Percentiles rank a stretch among this genome's conserved stretches.
phyloP scores from a whole-genome alignment of 768 basidiomycete genomes.

The Lanmaoa pseudosensibilis region DNA sequence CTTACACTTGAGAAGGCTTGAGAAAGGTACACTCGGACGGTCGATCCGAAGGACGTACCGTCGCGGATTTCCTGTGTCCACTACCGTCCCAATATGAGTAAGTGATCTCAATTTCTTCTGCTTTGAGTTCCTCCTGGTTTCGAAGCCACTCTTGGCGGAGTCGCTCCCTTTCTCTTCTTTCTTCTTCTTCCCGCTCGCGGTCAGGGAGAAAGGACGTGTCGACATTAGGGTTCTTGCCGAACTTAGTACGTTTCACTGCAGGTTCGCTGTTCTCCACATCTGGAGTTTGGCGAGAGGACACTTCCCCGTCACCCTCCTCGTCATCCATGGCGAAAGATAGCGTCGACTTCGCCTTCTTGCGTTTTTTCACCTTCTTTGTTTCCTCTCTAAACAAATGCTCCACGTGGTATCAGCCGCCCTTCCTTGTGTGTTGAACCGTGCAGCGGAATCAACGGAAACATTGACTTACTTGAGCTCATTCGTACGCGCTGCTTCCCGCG shows the following conservation, averaged over 20 bases:
- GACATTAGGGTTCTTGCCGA: slow-evolving; percentile 93
- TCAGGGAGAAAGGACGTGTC: slow-evolving; percentile 99
- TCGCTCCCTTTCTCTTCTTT: slow-evolving; percentile 84
- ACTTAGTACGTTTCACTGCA: slow-evolving; percentile 67
- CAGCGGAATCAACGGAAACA: slow-evolving; percentile 8
- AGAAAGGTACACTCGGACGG: neutral
- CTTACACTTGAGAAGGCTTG: slow-evolving; percentile 66
- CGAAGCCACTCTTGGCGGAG: slow-evolving; percentile 87
- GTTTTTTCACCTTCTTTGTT: slow-evolving; percentile 85
- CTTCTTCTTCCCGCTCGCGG: slow-evolving; percentile 92
- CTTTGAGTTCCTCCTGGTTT: slow-evolving; percentile 66
- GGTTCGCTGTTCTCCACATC: slow-evolving; percentile 45
- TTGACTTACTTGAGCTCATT: slow-evolving; percentile 83
- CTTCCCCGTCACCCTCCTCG: slow-evolving; percentile 51
- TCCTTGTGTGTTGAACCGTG: slow-evolving; percentile 12
- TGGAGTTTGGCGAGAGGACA: slow-evolving; percentile 40
- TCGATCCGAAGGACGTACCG: slow-evolving; percentile 49
- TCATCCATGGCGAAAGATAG: slow-evolving; percentile 92
- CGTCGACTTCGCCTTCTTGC: slow-evolving; percentile 88
- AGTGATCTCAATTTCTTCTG: slow-evolving; percentile 81
- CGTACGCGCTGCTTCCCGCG: slow-evolving; percentile 82
- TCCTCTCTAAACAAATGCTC: slow-evolving; percentile 88
- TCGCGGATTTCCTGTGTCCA: slow-evolving; percentile 91
- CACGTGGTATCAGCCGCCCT: slow-evolving; percentile 69
- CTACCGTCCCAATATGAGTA: slow-evolving; percentile 99